Evolutionary conservation across 495 filamentous ascomycete genomes (phyloP).

Genomic region (Penicillium tannophilum): DNA sequence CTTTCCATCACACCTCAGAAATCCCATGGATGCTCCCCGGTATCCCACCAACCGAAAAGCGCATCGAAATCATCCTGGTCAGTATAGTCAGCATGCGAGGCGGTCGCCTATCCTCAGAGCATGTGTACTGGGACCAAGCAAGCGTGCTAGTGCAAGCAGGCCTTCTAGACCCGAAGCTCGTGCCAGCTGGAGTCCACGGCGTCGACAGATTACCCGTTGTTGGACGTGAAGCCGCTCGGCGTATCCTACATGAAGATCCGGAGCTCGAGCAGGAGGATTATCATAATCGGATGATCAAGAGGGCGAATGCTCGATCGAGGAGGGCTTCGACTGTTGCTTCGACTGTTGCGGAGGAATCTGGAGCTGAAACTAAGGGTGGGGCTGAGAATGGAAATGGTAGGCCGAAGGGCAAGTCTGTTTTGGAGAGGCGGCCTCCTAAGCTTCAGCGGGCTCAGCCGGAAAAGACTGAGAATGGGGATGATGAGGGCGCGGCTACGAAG

Average conservation of each 20-base stretch:
- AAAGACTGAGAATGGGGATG: constrained; percentile 7
- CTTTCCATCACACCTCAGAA: constrained; percentile 70
- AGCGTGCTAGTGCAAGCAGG: constrained; percentile 77
- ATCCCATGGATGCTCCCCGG: constrained; percentile 84
- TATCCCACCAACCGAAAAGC: constrained; percentile 67
- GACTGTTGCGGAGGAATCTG: constrained; percentile 27
- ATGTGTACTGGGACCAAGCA: constrained; percentile 88
- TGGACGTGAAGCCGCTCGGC: constrained; percentile 64
- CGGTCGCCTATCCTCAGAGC: constrained; percentile 76
- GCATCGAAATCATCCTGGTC: constrained; percentile 71
- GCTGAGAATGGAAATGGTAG: constrained; percentile 17
- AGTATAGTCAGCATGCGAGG: constrained; percentile 75
- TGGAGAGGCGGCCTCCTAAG: constrained; percentile 13
- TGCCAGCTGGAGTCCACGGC: constrained; percentile 48
- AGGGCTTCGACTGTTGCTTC: constrained; percentile 9
- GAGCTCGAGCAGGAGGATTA: constrained; percentile 42
- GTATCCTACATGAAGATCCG: constrained; percentile 63
- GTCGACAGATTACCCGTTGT: constrained; percentile 70
- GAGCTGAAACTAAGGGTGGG: constrained; percentile 29
- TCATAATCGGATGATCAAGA: constrained; percentile 44
- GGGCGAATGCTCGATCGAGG: constrained; percentile 29
- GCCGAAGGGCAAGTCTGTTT: constrained; percentile 28
- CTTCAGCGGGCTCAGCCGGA: constrained; percentile 7
- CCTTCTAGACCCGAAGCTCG: constrained; percentile 64
- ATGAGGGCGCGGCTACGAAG: constrained; percentile 22